These are phyloP conservation scores for Articulospora tetracladia DNA, from an alignment of 495 filamentous ascomycete genomes.

Conservation along the genomic window DNA sequence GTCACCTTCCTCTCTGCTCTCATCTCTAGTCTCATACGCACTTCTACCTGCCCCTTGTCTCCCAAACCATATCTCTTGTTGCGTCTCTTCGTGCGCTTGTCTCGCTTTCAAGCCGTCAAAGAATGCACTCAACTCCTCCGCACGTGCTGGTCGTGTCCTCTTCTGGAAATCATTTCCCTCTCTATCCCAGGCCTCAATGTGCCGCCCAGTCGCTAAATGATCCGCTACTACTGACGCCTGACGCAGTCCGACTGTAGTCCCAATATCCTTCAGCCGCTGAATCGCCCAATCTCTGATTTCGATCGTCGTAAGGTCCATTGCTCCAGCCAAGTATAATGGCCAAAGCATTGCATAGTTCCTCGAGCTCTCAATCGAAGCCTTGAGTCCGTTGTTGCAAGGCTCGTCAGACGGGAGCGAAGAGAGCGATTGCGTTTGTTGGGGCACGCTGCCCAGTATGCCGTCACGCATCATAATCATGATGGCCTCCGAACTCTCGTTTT, in stretches of 20 bases:
- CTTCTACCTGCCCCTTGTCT: too few relatives aligned
- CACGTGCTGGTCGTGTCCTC: not conserved
- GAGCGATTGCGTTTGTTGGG: constrained; percentile 31
- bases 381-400: too few relatives aligned
- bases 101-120: not conserved
- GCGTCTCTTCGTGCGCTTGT: too few relatives aligned
- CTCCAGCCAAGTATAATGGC: constrained; percentile 42
- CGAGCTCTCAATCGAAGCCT: constrained; percentile 7
- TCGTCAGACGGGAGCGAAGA: not conserved
- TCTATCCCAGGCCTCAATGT: constrained; percentile 6
- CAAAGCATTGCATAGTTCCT: constrained; percentile 44
- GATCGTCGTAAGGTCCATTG: constrained; percentile 30
- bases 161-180: not conserved
- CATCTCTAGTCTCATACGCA: too few relatives aligned
- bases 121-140: not conserved
- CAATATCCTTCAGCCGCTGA: constrained; percentile 36
- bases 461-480: constrained; percentile 31
- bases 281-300: constrained; percentile 41
- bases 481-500: not conserved
- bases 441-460: constrained; percentile 43
- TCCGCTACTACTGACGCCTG: constrained; percentile 40
- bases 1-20: too few relatives aligned
- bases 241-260: constrained; percentile 39
- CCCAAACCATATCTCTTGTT: too few relatives aligned
- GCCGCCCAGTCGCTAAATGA: not conserved